Conservation (phyloP, 2,329 filamentous ascomycete species). For the Aspergillus eucalypticola region DNA sequence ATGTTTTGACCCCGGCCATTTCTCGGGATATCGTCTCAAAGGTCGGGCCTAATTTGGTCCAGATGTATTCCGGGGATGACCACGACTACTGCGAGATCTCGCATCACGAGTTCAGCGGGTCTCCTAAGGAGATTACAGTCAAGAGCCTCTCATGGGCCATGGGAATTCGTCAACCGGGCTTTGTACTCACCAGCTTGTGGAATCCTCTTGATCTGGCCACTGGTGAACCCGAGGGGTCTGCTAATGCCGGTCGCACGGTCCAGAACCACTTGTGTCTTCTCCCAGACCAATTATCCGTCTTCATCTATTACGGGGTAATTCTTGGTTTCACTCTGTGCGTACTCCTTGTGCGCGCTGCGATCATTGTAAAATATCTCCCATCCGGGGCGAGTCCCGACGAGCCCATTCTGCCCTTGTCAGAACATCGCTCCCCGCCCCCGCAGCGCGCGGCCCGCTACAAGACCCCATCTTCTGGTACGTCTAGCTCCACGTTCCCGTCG, state of each 20-base stretch:
- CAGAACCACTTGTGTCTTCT: slow-evolving; percentile 90
- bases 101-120: slow-evolving; percentile 68
- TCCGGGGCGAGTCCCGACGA: slow-evolving; percentile 9
- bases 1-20: slow-evolving; percentile 77
- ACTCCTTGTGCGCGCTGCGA: slow-evolving; percentile 48
- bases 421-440: slow-evolving; percentile 27
- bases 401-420: slow-evolving; percentile 33
- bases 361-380: slow-evolving; percentile 29
- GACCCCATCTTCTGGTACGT: slow-evolving; percentile 33
- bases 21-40: slow-evolving; percentile 74
- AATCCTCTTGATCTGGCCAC: slow-evolving; percentile 72
- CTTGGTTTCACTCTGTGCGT: slow-evolving; percentile 55
- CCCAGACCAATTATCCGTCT: slow-evolving; percentile 82
- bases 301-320: slow-evolving; percentile 73
- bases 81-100: slow-evolving; percentile 95
- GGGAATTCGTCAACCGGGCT: slow-evolving; percentile 85
- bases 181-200: slow-evolving; percentile 85
- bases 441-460: slow-evolving; percentile 24
- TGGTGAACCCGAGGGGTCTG: slow-evolving; percentile 32
- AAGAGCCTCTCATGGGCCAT: slow-evolving; percentile 96
- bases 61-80: slow-evolving; percentile 93
- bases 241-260: slow-evolving; percentile 56
- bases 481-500: slow-evolving; percentile 32
- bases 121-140: slow-evolving; percentile 80
- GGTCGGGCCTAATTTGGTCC: slow-evolving; percentile 72